Conservation (phyloP, 306 rosid species). For the Inga laurina region DNA sequence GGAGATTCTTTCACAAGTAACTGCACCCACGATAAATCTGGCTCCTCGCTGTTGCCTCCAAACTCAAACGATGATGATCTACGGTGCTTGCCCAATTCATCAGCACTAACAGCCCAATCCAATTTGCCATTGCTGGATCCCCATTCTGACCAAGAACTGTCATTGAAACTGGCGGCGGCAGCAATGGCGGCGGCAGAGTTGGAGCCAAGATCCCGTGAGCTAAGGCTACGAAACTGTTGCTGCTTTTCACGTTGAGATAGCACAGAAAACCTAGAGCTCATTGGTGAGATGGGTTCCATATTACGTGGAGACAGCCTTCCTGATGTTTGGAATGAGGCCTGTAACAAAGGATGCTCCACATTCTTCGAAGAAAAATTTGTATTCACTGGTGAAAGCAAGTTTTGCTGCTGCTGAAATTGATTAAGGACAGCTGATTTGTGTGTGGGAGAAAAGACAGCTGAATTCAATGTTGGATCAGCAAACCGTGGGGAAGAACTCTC, state of each 20-base stretch:
- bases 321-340: constrained; percentile 70
- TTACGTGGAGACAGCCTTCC: constrained; percentile 91
- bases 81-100: constrained; percentile 73
- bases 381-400: constrained; percentile 76
- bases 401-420: constrained; percentile 95
- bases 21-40: constrained; percentile 96
- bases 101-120: constrained; percentile 77
- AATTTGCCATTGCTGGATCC: constrained; percentile 73
- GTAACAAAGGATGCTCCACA: constrained; percentile 70
- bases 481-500: constrained; percentile 86
- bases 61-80: constrained; percentile 88
- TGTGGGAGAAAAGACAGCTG: constrained; percentile 82
- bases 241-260: constrained; percentile 80
- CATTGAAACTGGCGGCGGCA: constrained; percentile 40
- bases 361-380: constrained; percentile 73
- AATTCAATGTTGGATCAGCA: constrained; percentile 67
- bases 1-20: constrained; percentile 95
- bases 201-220: constrained; percentile 84
- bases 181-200: constrained; percentile 53
- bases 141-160: constrained; percentile 84
- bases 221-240: constrained; percentile 93
- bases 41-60: constrained; percentile 88
- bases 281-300: constrained; percentile 85
- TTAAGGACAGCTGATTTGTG: constrained; percentile 83
- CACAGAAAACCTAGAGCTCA: constrained; percentile 74